These are phyloP conservation scores for Dysphania ambrosioides DNA, from an alignment of 148 eudicot species.

Conservation along the genomic window DNA sequence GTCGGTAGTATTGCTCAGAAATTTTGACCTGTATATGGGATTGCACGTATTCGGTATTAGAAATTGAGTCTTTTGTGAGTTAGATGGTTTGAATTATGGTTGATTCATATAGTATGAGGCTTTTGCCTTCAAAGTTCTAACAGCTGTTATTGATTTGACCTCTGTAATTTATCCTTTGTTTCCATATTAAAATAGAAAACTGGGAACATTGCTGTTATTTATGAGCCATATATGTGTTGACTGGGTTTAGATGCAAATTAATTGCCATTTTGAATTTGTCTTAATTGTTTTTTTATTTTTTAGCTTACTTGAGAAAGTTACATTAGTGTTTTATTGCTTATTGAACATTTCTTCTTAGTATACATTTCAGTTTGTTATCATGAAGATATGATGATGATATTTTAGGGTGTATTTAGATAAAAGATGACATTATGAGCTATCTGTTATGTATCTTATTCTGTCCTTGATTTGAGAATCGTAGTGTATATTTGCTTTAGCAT, in stretches of 20 bases:
- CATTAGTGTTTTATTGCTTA: background rate
- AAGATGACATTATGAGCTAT: background rate
- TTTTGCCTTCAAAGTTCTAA: conserved; percentile 5
- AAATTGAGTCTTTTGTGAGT: too few relatives aligned
- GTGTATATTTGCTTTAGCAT: background rate
- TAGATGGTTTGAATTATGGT: too few relatives aligned
- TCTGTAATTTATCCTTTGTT: too few relatives aligned
- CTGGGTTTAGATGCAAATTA: background rate
- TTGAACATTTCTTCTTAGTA: too few relatives aligned
- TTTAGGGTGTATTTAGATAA: background rate
- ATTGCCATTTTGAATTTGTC: background rate
- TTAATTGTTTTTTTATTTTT: background rate
- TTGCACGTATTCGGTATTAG: too few relatives aligned
- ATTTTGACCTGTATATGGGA: too few relatives aligned
- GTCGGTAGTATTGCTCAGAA: too few relatives aligned
- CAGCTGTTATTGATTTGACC: background rate
- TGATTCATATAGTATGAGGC: background rate
- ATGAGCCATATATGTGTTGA: background rate
- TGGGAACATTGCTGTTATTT: too few relatives aligned
- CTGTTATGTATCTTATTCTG: background rate
- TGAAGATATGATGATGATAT: too few relatives aligned
- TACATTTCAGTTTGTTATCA: background rate
- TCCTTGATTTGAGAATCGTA: background rate
- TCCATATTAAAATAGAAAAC: too few relatives aligned
- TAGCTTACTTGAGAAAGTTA: background rate